phyloP scores from a whole-genome alignment of 805 yeast species.

The Debaryomyces hansenii region DNA sequence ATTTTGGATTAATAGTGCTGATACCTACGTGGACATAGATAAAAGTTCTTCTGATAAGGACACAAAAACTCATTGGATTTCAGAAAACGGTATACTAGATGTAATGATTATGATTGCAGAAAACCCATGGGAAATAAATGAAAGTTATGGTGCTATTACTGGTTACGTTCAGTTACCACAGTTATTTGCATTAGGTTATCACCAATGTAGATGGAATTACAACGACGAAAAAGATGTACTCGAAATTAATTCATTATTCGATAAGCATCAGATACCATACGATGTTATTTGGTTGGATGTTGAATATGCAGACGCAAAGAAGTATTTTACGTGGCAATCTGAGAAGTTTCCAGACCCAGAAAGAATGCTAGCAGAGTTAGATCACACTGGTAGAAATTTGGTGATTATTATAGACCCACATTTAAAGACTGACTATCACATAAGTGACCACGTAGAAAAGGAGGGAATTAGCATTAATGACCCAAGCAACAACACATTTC shows the following conservation, averaged over 20 bases:
- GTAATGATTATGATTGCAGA: conserved; percentile 64
- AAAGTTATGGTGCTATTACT: conserved; percentile 64
- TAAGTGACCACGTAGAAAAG: conserved; percentile 53
- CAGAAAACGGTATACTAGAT: conserved; percentile 86
- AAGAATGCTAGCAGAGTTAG: conserved; percentile 63
- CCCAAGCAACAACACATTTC: conserved; percentile 50
- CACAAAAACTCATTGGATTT: conserved; percentile 82
- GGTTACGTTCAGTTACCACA: conserved; percentile 78
- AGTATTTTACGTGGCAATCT: conserved; percentile 89
- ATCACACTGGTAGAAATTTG: conserved; percentile 71
- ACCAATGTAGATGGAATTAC: conserved; percentile 98
- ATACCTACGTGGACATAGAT: conserved; percentile 79
- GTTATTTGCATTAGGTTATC: conserved; percentile 80
- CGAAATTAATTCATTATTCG: conserved; percentile 69
- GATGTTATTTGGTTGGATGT: conserved; percentile 95
- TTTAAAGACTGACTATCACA: conserved; percentile 66
- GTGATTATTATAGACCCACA: conserved; percentile 93
- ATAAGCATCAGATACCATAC: conserved; percentile 71
- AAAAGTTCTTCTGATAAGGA: conserved; percentile 24
- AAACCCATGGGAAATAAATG: conserved; percentile 55
- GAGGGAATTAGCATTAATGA: conserved; percentile 46
- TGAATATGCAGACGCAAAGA: conserved; percentile 83
- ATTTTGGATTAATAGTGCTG: conserved; percentile 93
- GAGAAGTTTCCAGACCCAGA: conserved; percentile 74
- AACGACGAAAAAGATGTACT: conserved; percentile 84